phyloP scores from a whole-genome alignment of 805 yeast species.

The Kluyveromyces aestuarii region DNA sequence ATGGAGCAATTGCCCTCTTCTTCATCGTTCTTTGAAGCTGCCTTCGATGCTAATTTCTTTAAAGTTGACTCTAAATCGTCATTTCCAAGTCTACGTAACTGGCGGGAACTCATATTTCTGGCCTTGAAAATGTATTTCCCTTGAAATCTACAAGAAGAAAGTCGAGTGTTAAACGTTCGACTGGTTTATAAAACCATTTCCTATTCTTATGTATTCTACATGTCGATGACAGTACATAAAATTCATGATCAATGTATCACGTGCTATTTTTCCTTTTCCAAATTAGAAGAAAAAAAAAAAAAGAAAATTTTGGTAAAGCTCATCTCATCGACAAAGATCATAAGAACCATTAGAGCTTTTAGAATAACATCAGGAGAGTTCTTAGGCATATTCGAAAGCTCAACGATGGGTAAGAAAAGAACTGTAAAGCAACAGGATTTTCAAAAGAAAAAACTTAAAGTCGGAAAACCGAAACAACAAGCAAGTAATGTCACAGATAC shows the following conservation, averaged over 20 bases:
- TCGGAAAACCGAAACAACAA: conserved; percentile 71
- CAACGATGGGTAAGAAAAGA: conserved; percentile 30
- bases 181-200: background rate
- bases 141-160: too few relatives aligned
- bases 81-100: conserved; percentile 27
- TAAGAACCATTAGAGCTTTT: conserved; percentile 8
- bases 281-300: background rate
- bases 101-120: conserved; percentile 28
- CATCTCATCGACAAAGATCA: conserved; percentile 10
- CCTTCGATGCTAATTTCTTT: conserved; percentile 2
- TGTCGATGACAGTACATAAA: background rate
- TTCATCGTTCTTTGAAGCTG: conserved; percentile 13
- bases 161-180: too few relatives aligned
- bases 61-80: conserved; percentile 14
- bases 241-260: background rate
- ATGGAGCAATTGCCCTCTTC: conserved; percentile 6
- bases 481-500: conserved; percentile 78
- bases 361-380: background rate
- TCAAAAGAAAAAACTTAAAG: conserved; percentile 64
- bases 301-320: conserved; percentile 6
- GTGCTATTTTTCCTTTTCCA: background rate
- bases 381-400: too few relatives aligned
- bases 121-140: too few relatives aligned
- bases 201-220: background rate
- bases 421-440: conserved; percentile 38